Evolutionary conservation across 2,329 filamentous ascomycete genomes (phyloP).

Genomic region (Nannizziopsis barbatae): DNA sequence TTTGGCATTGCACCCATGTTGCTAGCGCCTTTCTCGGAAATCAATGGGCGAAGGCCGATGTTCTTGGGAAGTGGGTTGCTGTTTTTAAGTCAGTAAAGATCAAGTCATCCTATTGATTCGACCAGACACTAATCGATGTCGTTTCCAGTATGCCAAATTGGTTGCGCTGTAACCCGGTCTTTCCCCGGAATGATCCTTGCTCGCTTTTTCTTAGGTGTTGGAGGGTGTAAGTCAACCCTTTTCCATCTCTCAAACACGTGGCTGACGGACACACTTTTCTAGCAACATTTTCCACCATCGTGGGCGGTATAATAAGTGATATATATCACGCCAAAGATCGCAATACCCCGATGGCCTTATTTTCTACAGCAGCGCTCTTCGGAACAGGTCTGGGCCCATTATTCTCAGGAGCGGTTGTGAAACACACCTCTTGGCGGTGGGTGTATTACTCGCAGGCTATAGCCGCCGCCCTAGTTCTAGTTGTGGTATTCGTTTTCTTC

Average conservation of each 20-base stretch:
- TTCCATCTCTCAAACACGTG: background rate
- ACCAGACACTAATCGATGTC: background rate
- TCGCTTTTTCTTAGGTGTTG: conserved; percentile 66
- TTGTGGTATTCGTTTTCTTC: conserved; percentile 58
- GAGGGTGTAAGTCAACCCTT: conserved; percentile 47
- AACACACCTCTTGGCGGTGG: conserved; percentile 66
- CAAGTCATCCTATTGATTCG: background rate
- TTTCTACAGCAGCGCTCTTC: conserved; percentile 64
- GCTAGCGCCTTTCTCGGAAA: conserved; percentile 75
- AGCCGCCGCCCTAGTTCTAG: conserved; percentile 50
- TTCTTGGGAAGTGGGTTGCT: conserved; percentile 63
- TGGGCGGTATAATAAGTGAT: conserved; percentile 83
- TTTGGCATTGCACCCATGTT: conserved; percentile 80
- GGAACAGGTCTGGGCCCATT: conserved; percentile 73
- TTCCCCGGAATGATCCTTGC: conserved; percentile 64
- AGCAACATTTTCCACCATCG: conserved; percentile 68
- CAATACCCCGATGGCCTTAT: conserved; percentile 83
- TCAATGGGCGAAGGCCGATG: conserved; percentile 75
- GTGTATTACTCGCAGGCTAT: conserved; percentile 81
- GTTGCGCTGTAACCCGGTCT: conserved; percentile 58
- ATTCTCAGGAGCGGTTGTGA: conserved; percentile 56
- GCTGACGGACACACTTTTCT: conserved; percentile 13
- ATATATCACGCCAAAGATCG: conserved; percentile 67
- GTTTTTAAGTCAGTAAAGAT: conserved; percentile 45
- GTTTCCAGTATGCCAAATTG: conserved; percentile 49